Percentiles rank a stretch among this genome's conserved stretches.
Conservation (phyloP, 805 yeast species). For the Candida nanaspora region DNA sequence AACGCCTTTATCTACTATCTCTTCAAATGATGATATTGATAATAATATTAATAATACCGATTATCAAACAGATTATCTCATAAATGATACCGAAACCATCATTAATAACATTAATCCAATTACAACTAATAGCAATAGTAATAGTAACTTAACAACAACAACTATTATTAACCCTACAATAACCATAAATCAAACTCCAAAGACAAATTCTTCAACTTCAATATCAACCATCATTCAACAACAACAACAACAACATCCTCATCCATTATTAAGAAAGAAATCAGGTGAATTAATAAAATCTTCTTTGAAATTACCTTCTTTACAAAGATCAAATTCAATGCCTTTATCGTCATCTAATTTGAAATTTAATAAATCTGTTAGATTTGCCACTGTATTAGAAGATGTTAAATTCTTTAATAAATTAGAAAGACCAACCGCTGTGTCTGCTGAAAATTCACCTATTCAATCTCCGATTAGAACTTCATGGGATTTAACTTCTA, state of each 20-base stretch:
- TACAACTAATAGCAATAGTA: not conserved
- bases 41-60: not conserved
- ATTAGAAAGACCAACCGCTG: conserved; percentile 52
- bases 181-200: not conserved
- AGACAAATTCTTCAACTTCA: not conserved
- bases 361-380: conserved; percentile 41
- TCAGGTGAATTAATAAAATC: conserved; percentile 45
- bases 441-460: conserved; percentile 53
- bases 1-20: conserved; percentile 21
- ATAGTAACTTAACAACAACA: not conserved
- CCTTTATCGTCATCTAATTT: conserved; percentile 24
- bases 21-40: conserved; percentile 9
- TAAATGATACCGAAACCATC: not conserved
- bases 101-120: not conserved
- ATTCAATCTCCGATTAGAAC: conserved; percentile 17
- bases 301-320: conserved; percentile 38
- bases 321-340: conserved; percentile 37
- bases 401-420: conserved; percentile 61
- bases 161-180: not conserved
- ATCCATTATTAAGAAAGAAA: conserved; percentile 38
- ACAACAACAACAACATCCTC: not conserved
- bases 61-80: not conserved
- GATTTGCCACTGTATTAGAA: conserved; percentile 55
- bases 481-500: conserved; percentile 14
- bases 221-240: not conserved